Base-by-base conservation (phyloP, 2,329 filamentous ascomycete species). In the Plenodomus lindquistii region DNA sequence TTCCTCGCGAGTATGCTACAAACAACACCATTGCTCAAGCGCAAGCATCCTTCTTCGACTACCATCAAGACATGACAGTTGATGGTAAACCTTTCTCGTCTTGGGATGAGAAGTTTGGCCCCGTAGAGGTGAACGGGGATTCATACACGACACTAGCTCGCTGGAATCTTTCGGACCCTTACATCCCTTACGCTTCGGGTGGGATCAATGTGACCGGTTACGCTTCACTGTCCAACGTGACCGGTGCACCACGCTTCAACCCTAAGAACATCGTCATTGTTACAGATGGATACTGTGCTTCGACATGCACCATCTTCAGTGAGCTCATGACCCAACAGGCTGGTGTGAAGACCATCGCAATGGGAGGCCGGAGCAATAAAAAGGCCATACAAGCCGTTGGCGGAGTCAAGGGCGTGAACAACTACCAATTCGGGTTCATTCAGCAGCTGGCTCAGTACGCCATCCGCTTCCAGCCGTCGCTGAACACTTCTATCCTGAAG, bases 241-340 rank as follows among this genome's bases (percentile, higher is more conserved):
- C 73, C 4, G 59, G 69, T 54, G 17, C 52, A 44, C 50, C 73
- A 42, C 82, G 80, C 3, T 87, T 86, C 64, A 73, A 73, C 9
- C 68, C 82, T 2, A 79, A 84, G 37, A 68, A 74, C 54, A 71
- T 75, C 22, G 73, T 84, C 40, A 61, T 83, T 20, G 66, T 85
- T n/a, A 78, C 80, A 42, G 83, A 85, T 58, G 82, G 82, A 27
- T 77, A 79, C 57, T 85, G 83, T 63, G 79, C 79, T 18, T 84
- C 81, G 1, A 81, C 81, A 2, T 85, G 83, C 68, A 78, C 80
- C 3, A 71, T 83, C 3, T 82, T 83, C 52, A 75, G 76, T 10
- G 79, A 85, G 54, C 75, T 84, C 57, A 71, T 85, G 57, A 76
- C 76, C 19, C 66, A 76, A 20, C 75, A 81, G 50, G 80, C 73